phyloP scores from a whole-genome alignment of 2,329 filamentous ascomycete species.

The Cryphonectria carpinicola region DNA sequence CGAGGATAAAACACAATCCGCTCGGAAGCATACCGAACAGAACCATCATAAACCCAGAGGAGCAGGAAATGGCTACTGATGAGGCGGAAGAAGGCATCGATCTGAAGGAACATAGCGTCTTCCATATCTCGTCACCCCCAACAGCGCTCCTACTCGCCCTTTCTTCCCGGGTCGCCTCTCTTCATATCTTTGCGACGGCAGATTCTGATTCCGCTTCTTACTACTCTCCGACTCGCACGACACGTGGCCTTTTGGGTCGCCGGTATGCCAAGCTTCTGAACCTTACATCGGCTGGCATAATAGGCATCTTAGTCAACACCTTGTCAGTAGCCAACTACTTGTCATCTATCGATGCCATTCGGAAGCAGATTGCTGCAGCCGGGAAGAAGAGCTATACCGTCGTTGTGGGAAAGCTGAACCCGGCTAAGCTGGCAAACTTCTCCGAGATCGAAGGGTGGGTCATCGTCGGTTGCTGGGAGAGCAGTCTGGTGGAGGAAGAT shows the following conservation, averaged over 20 bases:
- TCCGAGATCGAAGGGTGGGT: conserved; percentile 95
- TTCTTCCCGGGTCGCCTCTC: conserved; percentile 75
- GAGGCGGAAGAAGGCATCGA: conserved; percentile 42
- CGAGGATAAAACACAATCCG: conserved; percentile 76
- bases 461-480: conserved; percentile 98
- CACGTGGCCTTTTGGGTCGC: conserved; percentile 68
- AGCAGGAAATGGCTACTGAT: conserved; percentile 42
- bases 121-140: conserved; percentile 83
- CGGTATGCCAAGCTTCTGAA: conserved; percentile 86
- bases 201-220: conserved; percentile 47
- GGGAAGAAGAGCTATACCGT: conserved; percentile 97
- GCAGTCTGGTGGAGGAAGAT: conserved; percentile 84
- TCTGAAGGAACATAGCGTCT: conserved; percentile 72
- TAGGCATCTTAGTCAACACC: conserved; percentile 95
- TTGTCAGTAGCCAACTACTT: conserved; percentile 91
- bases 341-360: conserved; percentile 74
- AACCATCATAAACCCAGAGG: conserved; percentile 50
- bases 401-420: conserved; percentile 94
- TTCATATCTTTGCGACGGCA: conserved; percentile 75
- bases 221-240: conserved; percentile 53
- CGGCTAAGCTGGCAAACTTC: conserved; percentile 96
- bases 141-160: conserved; percentile 85
- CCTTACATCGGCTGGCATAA: conserved; percentile 78
- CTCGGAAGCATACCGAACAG: conserved; percentile 84
- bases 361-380: conserved; percentile 71